Evolutionary conservation across 148 eudicot genomes (phyloP).

Genomic region (Simmondsia chinensis): DNA sequence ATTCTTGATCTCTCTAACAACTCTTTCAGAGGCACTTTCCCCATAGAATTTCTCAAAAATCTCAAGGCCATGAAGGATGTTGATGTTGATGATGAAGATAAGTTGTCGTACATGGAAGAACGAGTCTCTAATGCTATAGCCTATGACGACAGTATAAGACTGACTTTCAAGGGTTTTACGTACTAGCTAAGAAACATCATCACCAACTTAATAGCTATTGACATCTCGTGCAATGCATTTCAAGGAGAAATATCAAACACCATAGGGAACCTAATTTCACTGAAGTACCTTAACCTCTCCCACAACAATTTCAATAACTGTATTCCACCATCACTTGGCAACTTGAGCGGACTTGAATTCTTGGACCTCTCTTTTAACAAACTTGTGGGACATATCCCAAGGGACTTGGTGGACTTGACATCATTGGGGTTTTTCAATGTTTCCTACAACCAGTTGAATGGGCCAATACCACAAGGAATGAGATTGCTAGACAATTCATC

Average conservation of each 20-base stretch:
- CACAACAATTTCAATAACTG: slow-evolving; percentile 2
- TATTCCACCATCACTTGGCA: slow-evolving; percentile 2
- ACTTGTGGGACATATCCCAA: slow-evolving; percentile 5
- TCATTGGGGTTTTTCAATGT: slow-evolving; percentile 10
- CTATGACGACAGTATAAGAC: not conserved
- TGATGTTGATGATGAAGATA: not conserved
- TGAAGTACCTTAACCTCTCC: slow-evolving; percentile 7
- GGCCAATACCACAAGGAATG: slow-evolving; percentile 12
- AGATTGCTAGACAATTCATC: slow-evolving; percentile 17
- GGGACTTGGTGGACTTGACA: slow-evolving; percentile 1
- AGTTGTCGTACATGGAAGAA: slow-evolving; percentile 8
- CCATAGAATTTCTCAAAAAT: not conserved
- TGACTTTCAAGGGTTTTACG: not conserved
- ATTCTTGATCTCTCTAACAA: slow-evolving; percentile 17
- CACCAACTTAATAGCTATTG: not conserved
- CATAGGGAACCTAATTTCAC: slow-evolving; percentile 2
- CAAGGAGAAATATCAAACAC: too few relatives aligned
- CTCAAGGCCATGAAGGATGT: slow-evolving; percentile 9
- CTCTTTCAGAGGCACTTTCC: slow-evolving; percentile 1
- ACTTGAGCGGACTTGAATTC: not conserved
- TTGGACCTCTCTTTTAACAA: slow-evolving; percentile 7
- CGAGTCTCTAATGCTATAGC: too few relatives aligned
- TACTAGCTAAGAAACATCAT: not conserved
- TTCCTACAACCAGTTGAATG: slow-evolving; percentile 7
- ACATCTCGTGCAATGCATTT: too few relatives aligned